Conservation (phyloP, 2,329 filamentous ascomycete genomes). For the Trichoderma pleuroti region DNA sequence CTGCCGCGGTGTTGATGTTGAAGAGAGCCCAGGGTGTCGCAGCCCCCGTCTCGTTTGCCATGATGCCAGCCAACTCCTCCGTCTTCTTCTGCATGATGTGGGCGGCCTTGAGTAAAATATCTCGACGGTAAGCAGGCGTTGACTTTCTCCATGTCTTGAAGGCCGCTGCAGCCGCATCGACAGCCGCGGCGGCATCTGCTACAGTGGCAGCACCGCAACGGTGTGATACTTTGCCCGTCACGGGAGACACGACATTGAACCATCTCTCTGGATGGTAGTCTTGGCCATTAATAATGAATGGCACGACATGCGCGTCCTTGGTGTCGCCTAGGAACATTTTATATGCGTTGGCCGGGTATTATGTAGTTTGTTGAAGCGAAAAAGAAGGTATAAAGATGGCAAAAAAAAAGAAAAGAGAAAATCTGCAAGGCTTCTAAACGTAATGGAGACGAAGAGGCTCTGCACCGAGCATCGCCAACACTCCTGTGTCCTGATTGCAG, state of each 20-base stretch:
- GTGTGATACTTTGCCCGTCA: constrained; percentile 49
- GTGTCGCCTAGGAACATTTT: constrained; percentile 5
- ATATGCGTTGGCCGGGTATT: background rate
- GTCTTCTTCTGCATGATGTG: constrained; percentile 58
- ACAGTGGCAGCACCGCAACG: constrained; percentile 56
- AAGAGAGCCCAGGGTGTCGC: constrained; percentile 39
- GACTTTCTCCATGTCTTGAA: constrained; percentile 66
- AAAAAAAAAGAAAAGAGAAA: background rate
- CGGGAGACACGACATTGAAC: constrained; percentile 57
- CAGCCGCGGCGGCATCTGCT: constrained; percentile 51
- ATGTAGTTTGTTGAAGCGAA: background rate
- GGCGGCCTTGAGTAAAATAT: constrained; percentile 67
- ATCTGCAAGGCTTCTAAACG: background rate
- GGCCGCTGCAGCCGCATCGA: constrained; percentile 58
- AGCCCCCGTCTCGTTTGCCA: constrained; percentile 49
- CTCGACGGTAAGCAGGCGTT: constrained; percentile 58
- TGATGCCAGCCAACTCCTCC: constrained; percentile 59
- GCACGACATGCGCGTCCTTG: constrained; percentile 26
- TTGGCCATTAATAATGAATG: constrained; percentile 43
- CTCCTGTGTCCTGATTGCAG: background rate
- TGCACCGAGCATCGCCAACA: background rate
- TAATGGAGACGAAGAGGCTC: background rate
- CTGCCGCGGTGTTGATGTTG: constrained; percentile 36
- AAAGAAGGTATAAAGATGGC: background rate
- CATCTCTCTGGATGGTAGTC: constrained; percentile 45